phyloP scores from a whole-genome alignment of 2,329 filamentous ascomycete species.

The Xylogone sp. region DNA sequence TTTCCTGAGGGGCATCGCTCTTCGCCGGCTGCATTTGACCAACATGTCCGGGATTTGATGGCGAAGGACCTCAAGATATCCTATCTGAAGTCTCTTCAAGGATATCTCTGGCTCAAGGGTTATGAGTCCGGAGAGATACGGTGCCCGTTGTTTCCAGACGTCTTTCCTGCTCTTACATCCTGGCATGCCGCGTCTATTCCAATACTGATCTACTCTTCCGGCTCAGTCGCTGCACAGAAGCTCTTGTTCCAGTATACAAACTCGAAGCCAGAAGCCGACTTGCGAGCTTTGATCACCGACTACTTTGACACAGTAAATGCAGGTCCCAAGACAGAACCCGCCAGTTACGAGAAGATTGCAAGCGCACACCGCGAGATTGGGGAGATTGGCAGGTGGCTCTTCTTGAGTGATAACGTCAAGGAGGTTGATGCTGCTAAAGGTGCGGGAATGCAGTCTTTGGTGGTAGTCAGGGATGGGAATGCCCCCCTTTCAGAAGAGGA shows the following conservation, averaged over 20 bases:
- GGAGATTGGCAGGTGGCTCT: slow-evolving; percentile 57
- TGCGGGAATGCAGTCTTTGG: slow-evolving; percentile 59
- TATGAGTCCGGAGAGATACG: slow-evolving; percentile 67
- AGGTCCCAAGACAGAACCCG: slow-evolving; percentile 64
- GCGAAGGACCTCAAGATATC: slow-evolving; percentile 68
- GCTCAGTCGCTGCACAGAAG: slow-evolving; percentile 77
- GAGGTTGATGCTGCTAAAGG: slow-evolving; percentile 60
- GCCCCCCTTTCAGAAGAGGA: slow-evolving; percentile 52
- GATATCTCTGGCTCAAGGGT: slow-evolving; percentile 72
- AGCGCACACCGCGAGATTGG: slow-evolving; percentile 33
- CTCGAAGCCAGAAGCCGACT: slow-evolving; percentile 49
- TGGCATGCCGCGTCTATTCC: slow-evolving; percentile 54
- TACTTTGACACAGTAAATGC: slow-evolving; percentile 83
- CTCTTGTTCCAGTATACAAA: slow-evolving; percentile 66
- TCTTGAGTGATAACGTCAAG: slow-evolving; percentile 75
- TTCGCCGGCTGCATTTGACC: slow-evolving; percentile 55
- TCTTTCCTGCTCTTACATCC: slow-evolving; percentile 55
- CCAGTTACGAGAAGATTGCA: slow-evolving; percentile 53
- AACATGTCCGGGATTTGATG: slow-evolving; percentile 69
- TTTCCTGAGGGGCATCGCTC: slow-evolving; percentile 64
- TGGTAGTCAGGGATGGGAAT: slow-evolving; percentile 69
- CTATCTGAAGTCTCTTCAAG: slow-evolving; percentile 77
- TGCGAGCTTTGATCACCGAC: slow-evolving; percentile 54
- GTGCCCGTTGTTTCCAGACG: slow-evolving; percentile 72
- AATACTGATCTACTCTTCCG: slow-evolving; percentile 78